These are phyloP conservation scores for Volvox reticuliferus DNA, from an alignment of 139 green algal species.

Conservation along the genomic window DNA sequence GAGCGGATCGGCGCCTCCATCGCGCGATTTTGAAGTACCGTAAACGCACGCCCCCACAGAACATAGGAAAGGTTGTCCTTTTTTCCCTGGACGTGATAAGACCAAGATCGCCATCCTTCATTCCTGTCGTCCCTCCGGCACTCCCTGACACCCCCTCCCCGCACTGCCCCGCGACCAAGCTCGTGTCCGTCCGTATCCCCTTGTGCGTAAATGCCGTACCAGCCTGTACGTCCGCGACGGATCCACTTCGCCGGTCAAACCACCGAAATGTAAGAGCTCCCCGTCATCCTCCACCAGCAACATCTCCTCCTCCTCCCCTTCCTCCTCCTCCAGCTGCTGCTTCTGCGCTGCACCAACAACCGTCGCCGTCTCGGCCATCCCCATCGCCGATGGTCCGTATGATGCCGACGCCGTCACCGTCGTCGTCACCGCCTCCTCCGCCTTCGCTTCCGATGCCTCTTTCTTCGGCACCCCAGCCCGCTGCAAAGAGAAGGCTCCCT, in stretches of 20 bases:
- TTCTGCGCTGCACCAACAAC: neutral
- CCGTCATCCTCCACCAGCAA: neutral
- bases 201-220: neutral
- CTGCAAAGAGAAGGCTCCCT: too few species aligned
- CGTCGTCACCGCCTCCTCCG: neutral
- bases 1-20: too few species aligned
- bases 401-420: neutral
- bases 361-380: neutral
- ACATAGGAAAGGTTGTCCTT: too few species aligned
- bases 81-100: too few species aligned
- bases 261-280: neutral
- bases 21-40: too few species aligned
- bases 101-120: too few species aligned
- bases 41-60: too few species aligned
- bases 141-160: neutral
- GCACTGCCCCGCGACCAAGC: neutral
- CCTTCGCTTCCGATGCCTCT: too few species aligned
- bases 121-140: neutral
- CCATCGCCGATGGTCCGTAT: neutral
- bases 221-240: neutral
- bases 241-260: neutral
- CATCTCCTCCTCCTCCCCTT: neutral
- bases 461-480: too few species aligned
- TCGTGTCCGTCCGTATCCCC: too few species aligned
- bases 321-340: neutral